Conservation (phyloP, 2,329 filamentous ascomycete species). For the Monosporascus sp. region DNA sequence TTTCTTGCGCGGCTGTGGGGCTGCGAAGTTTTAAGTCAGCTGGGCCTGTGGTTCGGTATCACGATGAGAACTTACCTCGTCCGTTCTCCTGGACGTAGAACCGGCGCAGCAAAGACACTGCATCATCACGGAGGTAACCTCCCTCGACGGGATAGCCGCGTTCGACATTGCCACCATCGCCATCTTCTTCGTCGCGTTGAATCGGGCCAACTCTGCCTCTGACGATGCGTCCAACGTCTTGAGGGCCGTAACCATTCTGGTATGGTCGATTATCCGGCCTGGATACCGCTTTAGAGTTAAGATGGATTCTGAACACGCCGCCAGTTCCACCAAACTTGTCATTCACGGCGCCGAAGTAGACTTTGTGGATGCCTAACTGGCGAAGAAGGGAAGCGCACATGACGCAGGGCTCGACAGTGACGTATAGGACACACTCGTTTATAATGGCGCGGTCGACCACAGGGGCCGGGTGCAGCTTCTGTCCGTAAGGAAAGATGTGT, state of each 20-base stretch:
- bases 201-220: conserved; percentile 36
- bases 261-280: conserved; percentile 20
- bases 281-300: conserved; percentile 43
- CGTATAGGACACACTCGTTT: conserved; percentile 72
- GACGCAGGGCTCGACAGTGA: conserved; percentile 96
- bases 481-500: conserved; percentile 56
- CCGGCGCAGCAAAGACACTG: conserved; percentile 82
- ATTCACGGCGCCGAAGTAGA: conserved; percentile 93
- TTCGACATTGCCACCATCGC: conserved; percentile 67
- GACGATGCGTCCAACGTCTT: conserved; percentile 18
- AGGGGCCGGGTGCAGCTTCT: conserved; percentile 49
- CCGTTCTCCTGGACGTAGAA: conserved; percentile 99
- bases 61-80: conserved; percentile 54
- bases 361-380: conserved; percentile 80
- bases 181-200: conserved; percentile 29
- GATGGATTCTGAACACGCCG: conserved; percentile 83
- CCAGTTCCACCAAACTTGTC: conserved; percentile 96
- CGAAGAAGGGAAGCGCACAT: conserved; percentile 95
- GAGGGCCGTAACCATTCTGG: conserved; percentile 26
- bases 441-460: conserved; percentile 64
- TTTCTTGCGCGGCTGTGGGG: conserved; percentile 30
- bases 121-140: conserved; percentile 84
- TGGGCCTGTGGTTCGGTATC: background rate
- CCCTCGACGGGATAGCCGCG: conserved; percentile 76
- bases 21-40: conserved; percentile 15